Conservation (phyloP, 768 basidiomycete genomes). For the Auricularia sp. region DNA sequence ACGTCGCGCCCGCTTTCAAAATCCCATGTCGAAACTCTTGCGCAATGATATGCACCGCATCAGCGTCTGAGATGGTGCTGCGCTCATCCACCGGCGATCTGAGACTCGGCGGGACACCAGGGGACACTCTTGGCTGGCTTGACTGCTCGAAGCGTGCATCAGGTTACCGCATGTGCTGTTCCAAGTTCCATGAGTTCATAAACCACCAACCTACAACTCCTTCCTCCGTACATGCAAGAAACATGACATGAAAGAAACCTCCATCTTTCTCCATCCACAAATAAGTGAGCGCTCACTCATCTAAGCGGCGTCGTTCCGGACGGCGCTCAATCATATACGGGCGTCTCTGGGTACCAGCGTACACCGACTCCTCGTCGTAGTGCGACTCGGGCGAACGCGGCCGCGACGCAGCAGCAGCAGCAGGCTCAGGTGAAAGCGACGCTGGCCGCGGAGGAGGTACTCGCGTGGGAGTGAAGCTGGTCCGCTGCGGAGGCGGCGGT, state of each 20-base stretch:
- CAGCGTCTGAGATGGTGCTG: too few relatives aligned
- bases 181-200: too few relatives aligned
- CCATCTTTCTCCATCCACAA: background rate
- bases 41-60: too few relatives aligned
- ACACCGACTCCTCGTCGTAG: background rate
- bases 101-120: too few relatives aligned
- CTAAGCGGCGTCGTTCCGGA: background rate
- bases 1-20: too few relatives aligned
- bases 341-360: background rate
- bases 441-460: background rate
- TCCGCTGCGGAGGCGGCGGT: background rate
- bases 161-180: too few relatives aligned
- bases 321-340: background rate
- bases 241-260: background rate
- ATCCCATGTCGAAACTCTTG: too few relatives aligned
- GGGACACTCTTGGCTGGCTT: too few relatives aligned
- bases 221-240: too few relatives aligned
- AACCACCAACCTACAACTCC: too few relatives aligned
- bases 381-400: background rate
- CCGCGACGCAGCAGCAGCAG: background rate
- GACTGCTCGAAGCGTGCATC: too few relatives aligned
- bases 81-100: too few relatives aligned
- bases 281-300: background rate
- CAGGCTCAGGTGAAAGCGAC: background rate
- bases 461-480: background rate